Percentiles rank a stretch among this genome's conserved stretches.
Conservation (phyloP, 2,329 filamentous ascomycete genomes). For the Trichoderma koningii region DNA sequence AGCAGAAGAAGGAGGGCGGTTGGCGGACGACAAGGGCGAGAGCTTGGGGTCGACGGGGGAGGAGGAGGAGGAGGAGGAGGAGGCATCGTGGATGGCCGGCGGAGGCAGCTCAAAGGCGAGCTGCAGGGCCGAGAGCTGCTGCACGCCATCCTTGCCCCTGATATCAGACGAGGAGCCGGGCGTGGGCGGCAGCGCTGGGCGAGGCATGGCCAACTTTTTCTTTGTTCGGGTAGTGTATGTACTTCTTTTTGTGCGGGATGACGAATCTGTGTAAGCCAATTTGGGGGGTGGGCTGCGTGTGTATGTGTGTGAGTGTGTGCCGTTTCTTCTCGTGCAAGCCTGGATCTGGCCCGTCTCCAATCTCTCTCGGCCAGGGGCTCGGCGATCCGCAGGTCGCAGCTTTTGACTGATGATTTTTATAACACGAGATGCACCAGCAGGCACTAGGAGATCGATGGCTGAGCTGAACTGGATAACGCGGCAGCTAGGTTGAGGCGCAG, state of each 20-base stretch:
- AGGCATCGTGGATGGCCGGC: constrained; percentile 63
- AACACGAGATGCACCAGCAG: neutral
- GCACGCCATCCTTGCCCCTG: constrained; percentile 67
- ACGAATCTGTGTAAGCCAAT: constrained; percentile 18
- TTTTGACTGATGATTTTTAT: neutral
- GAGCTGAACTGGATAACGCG: neutral
- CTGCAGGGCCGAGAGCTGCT: constrained; percentile 62
- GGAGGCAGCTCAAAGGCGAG: constrained; percentile 75
- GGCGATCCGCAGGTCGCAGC: constrained; percentile 8
- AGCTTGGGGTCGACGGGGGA: constrained; percentile 38
- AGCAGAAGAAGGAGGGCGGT: neutral
- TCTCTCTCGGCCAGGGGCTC: constrained; percentile 11
- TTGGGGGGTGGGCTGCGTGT: neutral
- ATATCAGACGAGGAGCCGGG: constrained; percentile 81
- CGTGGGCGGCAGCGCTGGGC: constrained; percentile 61
- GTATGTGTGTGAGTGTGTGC: no score
- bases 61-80: no score
- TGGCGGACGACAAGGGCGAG: constrained; percentile 34
- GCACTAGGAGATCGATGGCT: no score
- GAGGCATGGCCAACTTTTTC: constrained; percentile 36
- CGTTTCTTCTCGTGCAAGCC: neutral
- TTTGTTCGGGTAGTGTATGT: neutral
- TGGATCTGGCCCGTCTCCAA: constrained; percentile 10
- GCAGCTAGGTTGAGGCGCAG: constrained; percentile 19
- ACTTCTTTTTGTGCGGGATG: constrained; percentile 5